phyloP scores from a whole-genome alignment of 176 grass and related monocot genomes.

The Ensete glaucum region DNA sequence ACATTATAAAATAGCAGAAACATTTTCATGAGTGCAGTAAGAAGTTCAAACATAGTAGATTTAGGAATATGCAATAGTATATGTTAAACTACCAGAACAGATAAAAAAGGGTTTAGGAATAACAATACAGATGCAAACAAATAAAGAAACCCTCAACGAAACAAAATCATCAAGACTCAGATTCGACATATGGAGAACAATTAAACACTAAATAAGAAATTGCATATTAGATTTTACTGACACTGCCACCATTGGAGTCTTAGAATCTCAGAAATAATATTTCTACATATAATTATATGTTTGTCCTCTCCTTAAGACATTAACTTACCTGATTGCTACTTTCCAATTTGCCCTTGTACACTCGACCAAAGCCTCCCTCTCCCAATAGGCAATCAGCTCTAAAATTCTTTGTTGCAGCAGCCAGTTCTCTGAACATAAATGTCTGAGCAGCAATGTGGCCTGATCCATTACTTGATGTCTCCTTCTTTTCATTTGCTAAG shows the following conservation, averaged over 20 bases:
- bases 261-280: too few relatives aligned
- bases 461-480: slow-evolving; percentile 22
- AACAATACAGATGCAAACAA: too few relatives aligned
- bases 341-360: slow-evolving; percentile 59
- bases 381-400: slow-evolving; percentile 59
- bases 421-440: slow-evolving; percentile 59
- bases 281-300: too few relatives aligned
- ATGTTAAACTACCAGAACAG: too few relatives aligned
- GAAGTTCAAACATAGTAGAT: background rate
- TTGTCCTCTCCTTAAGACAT: background rate
- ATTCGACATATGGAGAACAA: too few relatives aligned
- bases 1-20: background rate
- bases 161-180: too few relatives aligned
- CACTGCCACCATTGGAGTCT: too few relatives aligned
- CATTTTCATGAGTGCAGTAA: background rate
- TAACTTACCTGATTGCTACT: slow-evolving; percentile 40
- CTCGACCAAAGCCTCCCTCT: slow-evolving; percentile 64
- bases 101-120: too few relatives aligned
- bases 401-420: slow-evolving; percentile 44
- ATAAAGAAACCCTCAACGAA: too few relatives aligned
- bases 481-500: slow-evolving; percentile 3
- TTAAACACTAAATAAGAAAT: too few relatives aligned
- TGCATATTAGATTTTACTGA: too few relatives aligned
- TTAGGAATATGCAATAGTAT: too few relatives aligned
- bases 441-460: slow-evolving; percentile 53